Evolutionary conservation across 352 stramenopile genomes (phyloP).

Genomic region (Pythium dissotocum): DNA sequence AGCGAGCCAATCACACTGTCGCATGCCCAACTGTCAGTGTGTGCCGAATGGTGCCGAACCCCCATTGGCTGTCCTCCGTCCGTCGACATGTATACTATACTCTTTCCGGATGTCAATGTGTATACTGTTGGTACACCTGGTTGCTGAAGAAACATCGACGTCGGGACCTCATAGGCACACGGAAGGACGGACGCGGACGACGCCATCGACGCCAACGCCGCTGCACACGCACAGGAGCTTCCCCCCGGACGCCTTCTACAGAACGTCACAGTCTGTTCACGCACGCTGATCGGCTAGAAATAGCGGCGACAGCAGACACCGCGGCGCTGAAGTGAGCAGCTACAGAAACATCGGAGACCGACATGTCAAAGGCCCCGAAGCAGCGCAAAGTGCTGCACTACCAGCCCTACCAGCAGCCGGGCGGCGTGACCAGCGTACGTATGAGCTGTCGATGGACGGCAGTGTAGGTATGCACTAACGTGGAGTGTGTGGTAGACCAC

Average conservation of each 20-base stretch:
- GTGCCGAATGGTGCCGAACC: not conserved
- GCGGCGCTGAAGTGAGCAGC: not conserved
- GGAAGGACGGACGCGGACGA: not conserved
- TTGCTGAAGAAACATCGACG: conserved; percentile 24
- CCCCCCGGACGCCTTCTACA: not conserved
- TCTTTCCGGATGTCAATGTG: conserved; percentile 10
- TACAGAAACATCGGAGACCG: not conserved
- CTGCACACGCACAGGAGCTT: not conserved
- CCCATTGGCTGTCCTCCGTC: conserved; percentile 13
- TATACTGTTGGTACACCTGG: conserved; percentile 9
- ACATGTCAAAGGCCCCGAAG: conserved; percentile 85
- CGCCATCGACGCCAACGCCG: not conserved
- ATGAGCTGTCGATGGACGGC: not conserved
- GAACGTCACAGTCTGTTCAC: not conserved
- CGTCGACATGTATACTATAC: conserved; percentile 22
- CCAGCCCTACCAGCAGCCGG: conserved; percentile 69
- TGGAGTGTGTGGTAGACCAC: conserved; percentile 9
- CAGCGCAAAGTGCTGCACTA: conserved; percentile 75
- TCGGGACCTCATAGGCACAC: not conserved
- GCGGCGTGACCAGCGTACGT: conserved; percentile 5
- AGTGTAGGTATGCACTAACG: not conserved
- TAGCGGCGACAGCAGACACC: not conserved
- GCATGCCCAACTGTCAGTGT: conserved; percentile 14
- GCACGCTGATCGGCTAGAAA: not conserved
- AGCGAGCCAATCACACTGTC: conserved; percentile 27